Evolutionary conservation across 2,329 filamentous ascomycete genomes (phyloP).

Genomic region (Cercospora sp.): DNA sequence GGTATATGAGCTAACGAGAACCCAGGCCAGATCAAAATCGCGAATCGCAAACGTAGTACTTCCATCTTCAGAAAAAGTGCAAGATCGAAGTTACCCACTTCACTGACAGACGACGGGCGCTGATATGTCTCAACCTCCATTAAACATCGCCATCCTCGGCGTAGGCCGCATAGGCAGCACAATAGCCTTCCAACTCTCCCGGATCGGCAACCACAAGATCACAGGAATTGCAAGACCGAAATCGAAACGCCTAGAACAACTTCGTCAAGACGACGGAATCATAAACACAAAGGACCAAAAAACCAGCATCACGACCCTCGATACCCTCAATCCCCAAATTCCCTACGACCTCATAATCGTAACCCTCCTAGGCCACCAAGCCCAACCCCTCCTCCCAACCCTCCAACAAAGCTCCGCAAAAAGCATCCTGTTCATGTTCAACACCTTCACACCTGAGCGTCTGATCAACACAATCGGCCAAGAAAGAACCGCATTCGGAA

Average conservation of each 20-base stretch:
- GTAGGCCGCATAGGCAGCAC: neutral
- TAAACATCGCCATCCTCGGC: constrained; percentile 1
- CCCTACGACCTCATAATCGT: constrained; percentile 4
- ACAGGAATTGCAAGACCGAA: neutral
- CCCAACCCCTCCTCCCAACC: neutral
- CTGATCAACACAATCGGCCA: neutral
- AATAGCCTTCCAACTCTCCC: neutral
- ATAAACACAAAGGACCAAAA: neutral
- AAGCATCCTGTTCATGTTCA: constrained; percentile 5
- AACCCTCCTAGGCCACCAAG: neutral
- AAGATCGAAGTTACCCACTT: neutral
- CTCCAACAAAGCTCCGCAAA: neutral
- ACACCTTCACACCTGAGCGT: neutral
- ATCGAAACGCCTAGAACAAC: neutral
- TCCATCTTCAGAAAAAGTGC: neutral
- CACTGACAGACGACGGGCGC: neutral
- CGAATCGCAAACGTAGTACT: neutral
- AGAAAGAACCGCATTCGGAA: neutral
- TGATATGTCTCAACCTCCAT: neutral
- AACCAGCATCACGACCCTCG: neutral
- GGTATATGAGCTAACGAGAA: neutral
- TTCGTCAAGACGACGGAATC: neutral
- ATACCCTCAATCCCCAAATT: neutral
- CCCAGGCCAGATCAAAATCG: neutral
- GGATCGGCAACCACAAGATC: neutral